These are phyloP conservation scores for Penicillium sp. DNA, from an alignment of 2,329 filamentous ascomycete species.

Conservation along the genomic window DNA sequence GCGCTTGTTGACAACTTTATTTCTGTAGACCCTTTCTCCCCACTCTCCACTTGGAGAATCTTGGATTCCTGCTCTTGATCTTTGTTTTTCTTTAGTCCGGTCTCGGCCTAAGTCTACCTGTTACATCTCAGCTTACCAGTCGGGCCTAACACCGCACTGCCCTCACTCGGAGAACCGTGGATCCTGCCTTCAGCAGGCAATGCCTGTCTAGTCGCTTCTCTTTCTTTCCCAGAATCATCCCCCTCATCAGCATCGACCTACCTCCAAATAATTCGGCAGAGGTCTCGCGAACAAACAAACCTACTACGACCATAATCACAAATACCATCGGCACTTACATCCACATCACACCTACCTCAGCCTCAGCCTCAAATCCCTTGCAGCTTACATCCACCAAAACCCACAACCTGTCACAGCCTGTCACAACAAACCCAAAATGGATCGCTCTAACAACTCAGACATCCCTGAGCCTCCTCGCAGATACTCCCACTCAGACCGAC, in stretches of 20 bases:
- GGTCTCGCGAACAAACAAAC: neutral
- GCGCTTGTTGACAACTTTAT: conserved; percentile 7
- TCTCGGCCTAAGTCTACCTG: neutral
- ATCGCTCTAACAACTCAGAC: neutral
- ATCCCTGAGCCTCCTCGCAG: conserved; percentile 22
- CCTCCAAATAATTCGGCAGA: neutral
- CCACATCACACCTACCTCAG: neutral
- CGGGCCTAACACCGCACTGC: neutral
- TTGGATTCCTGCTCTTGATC: neutral
- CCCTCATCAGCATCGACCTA: neutral
- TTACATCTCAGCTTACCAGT: neutral
- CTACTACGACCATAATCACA: neutral
- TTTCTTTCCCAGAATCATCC: neutral
- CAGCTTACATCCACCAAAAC: neutral
- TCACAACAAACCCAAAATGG: neutral
- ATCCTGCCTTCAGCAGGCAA: neutral
- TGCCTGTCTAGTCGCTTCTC: neutral
- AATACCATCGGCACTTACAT: neutral
- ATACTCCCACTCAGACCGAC: conserved; percentile 32
- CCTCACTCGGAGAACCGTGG: neutral
- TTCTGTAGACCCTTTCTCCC: neutral
- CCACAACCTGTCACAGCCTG: neutral
- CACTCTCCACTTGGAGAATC: neutral
- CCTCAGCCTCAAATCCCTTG: conserved; percentile 1
- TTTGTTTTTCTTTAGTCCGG: neutral